Evolutionary conservation across 495 filamentous ascomycete genomes (phyloP).

Genomic region (Neurospora sp.): DNA sequence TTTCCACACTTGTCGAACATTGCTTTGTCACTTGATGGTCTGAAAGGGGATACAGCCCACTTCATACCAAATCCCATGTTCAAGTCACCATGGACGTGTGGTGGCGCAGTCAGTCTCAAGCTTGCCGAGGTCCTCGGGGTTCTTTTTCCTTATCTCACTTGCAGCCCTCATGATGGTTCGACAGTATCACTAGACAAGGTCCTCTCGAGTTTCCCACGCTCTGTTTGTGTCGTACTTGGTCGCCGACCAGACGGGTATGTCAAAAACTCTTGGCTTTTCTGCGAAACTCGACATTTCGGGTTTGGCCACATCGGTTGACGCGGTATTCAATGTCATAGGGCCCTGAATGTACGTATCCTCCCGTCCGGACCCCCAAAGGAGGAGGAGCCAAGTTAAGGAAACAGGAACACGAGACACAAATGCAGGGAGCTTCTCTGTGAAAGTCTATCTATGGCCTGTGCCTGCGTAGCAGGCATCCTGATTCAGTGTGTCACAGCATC

Average conservation of each 20-base stretch:
- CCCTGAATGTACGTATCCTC: neutral
- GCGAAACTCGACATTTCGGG: neutral
- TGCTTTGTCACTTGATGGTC: neutral
- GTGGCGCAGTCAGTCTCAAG: neutral
- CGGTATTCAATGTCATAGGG: neutral
- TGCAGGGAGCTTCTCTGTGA: neutral
- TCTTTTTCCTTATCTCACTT: neutral
- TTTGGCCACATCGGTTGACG: neutral
- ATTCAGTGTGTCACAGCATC: neutral
- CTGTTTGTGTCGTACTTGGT: neutral
- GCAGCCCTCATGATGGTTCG: neutral
- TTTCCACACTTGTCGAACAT: neutral
- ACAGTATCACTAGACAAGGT: neutral
- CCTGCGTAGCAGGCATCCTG: neutral
- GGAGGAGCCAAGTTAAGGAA: neutral
- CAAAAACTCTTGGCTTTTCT: neutral
- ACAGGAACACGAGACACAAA: neutral
- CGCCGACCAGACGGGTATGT: neutral
- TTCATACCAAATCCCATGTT: neutral
- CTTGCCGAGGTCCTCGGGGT: neutral
- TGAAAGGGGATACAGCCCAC: neutral
- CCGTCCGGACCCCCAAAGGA: neutral
- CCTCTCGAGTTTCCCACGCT: neutral
- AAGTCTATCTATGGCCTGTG: neutral
- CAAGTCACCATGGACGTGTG: neutral